Evolutionary conservation across 345 rosid genomes (phyloP), one percentile per base, ranked within the genome.

Genomic region (Populus simonii): DNA sequence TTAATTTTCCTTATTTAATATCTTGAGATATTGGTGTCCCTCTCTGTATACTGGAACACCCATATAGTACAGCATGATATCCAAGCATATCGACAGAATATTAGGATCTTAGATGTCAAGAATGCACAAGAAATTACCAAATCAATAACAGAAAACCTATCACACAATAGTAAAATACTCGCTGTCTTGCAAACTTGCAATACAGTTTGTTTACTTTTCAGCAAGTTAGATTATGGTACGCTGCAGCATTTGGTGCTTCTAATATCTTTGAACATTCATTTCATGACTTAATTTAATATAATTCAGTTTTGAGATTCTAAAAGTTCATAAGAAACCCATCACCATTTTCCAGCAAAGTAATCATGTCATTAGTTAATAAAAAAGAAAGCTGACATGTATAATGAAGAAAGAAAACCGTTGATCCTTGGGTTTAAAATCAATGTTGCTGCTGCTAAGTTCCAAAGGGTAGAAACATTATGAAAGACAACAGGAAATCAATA

Each of bases 401-500:
- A 20, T 6, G 57, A 17, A 51, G 57, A 51, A 45, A 3, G 3
- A 45, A 45, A 51, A 51, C 57, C 17, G 22, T 51, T 51, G 57
- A 17, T 51, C 18, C 22, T 51, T 51, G 3, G 43, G 59, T 29
- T 25, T 20, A 53, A 43, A 8, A 45, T 43, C 20, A 25, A 41
- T 13, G 57, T 13, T 20, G 4, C 35, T 33, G 17, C 57, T 27
- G 27, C 57, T 72, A 18, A 45, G 47, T 72, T 72, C 63, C 16
- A 22, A 29, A 11, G 23, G 1, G 17, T 9, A 29, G 43, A 53
- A 72, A 51, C 18, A 53, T 29, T 31, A 51, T 9, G 33, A 53
- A 29, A 74, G 41, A 49, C 45, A 74, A 39, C 67, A 36, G 23
- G 1, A 73, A 73, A 39, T 72, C 23, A 23, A 73, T 73, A 35